Conservation (phyloP, 108 stramenopile species). For the Ochromonas danica region DNA sequence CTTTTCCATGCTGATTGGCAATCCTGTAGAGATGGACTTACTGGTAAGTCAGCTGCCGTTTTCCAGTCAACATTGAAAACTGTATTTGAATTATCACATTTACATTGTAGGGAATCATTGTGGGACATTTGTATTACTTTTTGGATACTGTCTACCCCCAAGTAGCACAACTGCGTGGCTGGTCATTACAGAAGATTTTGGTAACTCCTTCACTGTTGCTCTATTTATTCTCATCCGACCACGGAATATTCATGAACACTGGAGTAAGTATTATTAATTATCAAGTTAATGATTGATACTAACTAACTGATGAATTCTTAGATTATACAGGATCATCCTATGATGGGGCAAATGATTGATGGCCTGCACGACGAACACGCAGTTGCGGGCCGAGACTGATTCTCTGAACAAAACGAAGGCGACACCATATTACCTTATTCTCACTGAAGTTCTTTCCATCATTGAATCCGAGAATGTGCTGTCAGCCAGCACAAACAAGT, state of each 20-base stretch:
- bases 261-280: too few species aligned
- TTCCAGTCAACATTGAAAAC: conserved; percentile 65
- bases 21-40: conserved; percentile 46
- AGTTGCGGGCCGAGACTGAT: not conserved
- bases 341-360: not conserved
- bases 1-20: conserved; percentile 78
- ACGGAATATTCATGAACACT: not conserved
- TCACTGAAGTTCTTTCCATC: not conserved
- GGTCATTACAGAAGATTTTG: conserved; percentile 48
- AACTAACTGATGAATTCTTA: not conserved
- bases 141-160: conserved; percentile 91
- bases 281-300: not conserved
- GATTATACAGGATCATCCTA: not conserved
- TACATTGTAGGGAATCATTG: conserved; percentile 88
- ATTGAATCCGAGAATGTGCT: not conserved
- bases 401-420: not conserved
- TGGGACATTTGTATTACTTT: conserved; percentile 95
- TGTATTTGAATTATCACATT: too few species aligned
- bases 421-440: too few species aligned
- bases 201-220: conserved; percentile 40
- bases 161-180: conserved; percentile 82
- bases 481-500: not conserved
- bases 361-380: not conserved
- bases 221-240: conserved; percentile 25
- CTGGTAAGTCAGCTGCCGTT: too few species aligned